Evolutionary conservation across 257 asterid species (phyloP).

Genomic region (Perilla frutescens): DNA sequence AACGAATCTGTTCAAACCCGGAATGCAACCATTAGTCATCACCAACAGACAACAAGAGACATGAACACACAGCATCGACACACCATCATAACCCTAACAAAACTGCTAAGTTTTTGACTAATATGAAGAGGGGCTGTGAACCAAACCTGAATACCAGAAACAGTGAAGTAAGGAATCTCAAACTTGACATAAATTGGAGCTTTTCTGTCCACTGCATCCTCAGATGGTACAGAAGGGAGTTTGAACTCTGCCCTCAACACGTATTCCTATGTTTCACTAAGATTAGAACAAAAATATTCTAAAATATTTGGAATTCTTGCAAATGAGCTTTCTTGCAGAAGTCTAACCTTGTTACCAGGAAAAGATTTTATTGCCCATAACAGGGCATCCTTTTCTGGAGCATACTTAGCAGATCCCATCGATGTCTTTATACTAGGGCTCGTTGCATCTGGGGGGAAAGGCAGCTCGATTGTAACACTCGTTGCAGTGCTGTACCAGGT

Average conservation of each 20-base stretch:
- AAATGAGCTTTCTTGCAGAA: background rate
- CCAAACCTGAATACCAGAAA: conserved; percentile 93
- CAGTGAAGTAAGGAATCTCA: conserved; percentile 98
- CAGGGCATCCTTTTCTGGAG: conserved; percentile 94
- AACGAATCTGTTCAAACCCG: conserved; percentile 62
- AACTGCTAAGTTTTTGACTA: background rate
- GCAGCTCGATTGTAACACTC: conserved; percentile 94
- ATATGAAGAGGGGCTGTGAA: background rate
- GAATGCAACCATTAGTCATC: background rate
- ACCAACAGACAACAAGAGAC: background rate
- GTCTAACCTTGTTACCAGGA: conserved; percentile 94
- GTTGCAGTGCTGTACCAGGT: conserved; percentile 86
- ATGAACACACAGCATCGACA: background rate
- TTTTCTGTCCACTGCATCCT: conserved; percentile 91
- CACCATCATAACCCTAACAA: background rate
- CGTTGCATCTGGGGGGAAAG: conserved; percentile 94
- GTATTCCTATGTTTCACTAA: conserved; percentile 66
- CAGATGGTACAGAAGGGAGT: conserved; percentile 90
- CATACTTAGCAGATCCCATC: conserved; percentile 90
- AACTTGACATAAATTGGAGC: conserved; percentile 95
- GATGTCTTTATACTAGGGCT: conserved; percentile 92
- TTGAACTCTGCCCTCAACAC: conserved; percentile 96
- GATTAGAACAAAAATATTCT: background rate
- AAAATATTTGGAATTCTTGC: conserved; percentile 1
- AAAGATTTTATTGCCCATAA: conserved; percentile 97